Conservation (phyloP, 257 asterid genomes). For the Solanum chilense region DNA sequence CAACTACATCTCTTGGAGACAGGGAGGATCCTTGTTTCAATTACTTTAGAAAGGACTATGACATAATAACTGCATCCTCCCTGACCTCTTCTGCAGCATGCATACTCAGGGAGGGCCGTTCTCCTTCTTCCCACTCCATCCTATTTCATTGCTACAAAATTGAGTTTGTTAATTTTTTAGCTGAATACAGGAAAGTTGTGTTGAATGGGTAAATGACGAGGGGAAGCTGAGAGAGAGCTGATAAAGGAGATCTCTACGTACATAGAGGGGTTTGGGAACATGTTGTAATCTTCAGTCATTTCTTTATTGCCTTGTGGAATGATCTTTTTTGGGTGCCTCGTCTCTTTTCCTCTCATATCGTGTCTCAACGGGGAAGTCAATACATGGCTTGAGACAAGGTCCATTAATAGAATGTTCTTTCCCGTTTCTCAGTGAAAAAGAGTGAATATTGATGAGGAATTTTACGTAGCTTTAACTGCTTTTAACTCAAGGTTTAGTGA, state of each 20-base stretch:
- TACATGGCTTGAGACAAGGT: background rate
- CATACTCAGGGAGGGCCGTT: background rate
- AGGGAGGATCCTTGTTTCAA: background rate
- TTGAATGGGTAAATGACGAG: background rate
- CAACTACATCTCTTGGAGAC: background rate
- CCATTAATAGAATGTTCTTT: background rate
- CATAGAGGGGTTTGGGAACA: background rate
- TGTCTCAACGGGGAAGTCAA: background rate
- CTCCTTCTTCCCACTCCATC: background rate
- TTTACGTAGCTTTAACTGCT: background rate
- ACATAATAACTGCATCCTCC: background rate
- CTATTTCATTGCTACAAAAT: background rate
- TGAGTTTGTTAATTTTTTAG: background rate
- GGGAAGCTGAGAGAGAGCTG: background rate
- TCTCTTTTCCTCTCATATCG: background rate
- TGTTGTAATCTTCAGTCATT: background rate
- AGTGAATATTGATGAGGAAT: background rate
- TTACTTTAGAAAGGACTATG: background rate
- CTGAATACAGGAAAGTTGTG: background rate
- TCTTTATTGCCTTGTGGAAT: background rate
- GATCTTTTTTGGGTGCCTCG: background rate
- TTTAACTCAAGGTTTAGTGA: background rate
- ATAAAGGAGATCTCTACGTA: background rate
- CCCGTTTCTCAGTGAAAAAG: background rate
- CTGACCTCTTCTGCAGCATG: background rate